Evolutionary conservation across 176 grass and related monocot genomes (phyloP).

Genomic region (Alopecurus myosuroides): DNA sequence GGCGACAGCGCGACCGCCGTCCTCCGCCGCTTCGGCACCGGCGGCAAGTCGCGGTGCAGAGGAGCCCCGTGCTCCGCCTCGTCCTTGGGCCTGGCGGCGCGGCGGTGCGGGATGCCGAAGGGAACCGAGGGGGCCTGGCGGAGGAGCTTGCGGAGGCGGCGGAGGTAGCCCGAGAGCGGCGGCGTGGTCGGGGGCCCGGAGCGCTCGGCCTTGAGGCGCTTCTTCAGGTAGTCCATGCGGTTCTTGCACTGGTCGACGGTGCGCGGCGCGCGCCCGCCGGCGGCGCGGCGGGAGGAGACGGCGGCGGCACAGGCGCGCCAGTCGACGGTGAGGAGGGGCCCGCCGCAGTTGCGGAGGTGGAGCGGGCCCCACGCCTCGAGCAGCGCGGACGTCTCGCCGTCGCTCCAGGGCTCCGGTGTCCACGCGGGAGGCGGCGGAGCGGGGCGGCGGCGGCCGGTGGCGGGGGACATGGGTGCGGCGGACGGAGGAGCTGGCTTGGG

Average conservation of each 20-base stretch:
- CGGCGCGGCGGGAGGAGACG: slow-evolving; percentile 37
- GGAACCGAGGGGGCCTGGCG: slow-evolving; percentile 21
- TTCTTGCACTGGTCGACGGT: slow-evolving; percentile 67
- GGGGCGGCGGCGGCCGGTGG: slow-evolving; percentile 26
- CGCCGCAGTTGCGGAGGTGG: slow-evolving; percentile 33
- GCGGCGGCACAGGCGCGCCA: slow-evolving; percentile 51
- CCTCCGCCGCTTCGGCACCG: slow-evolving; percentile 52
- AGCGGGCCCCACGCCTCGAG: slow-evolving; percentile 44
- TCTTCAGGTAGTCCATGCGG: slow-evolving; percentile 61
- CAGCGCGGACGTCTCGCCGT: slow-evolving; percentile 41
- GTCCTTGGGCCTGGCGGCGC: background rate
- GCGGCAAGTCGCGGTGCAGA: slow-evolving; percentile 38
- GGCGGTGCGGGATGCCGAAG: background rate
- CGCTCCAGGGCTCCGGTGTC: slow-evolving; percentile 48
- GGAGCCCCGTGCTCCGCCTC: background rate
- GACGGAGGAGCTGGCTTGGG: slow-evolving; percentile 4
- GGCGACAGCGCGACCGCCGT: slow-evolving; percentile 35
- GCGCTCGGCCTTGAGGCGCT: slow-evolving; percentile 45
- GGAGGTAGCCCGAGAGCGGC: slow-evolving; percentile 17
- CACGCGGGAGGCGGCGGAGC: slow-evolving; percentile 20
- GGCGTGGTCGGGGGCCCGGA: background rate
- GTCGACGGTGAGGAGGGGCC: slow-evolving; percentile 33
- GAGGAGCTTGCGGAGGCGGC: slow-evolving; percentile 37
- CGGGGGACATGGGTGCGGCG: background rate
- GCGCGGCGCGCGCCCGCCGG: slow-evolving; percentile 29